Conservation (phyloP, 352 stramenopile genomes). For the Phytopythium boreale region DNA sequence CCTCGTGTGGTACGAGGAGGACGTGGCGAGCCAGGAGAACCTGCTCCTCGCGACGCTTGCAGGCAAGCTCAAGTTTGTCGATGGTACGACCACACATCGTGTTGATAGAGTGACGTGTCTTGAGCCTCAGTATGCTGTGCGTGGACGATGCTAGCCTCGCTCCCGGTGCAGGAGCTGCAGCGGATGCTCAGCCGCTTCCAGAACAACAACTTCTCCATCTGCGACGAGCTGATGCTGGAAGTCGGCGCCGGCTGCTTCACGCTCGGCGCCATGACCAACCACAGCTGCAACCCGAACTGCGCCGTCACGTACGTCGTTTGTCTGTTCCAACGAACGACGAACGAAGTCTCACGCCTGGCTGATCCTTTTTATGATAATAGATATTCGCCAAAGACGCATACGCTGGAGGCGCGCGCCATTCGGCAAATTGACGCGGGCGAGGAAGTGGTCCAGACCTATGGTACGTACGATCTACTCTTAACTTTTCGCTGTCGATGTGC, state of each 20-base stretch:
- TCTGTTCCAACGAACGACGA: background rate
- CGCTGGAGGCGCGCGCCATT: constrained; percentile 56
- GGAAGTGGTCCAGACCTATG: constrained; percentile 68
- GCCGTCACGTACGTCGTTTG: constrained; percentile 45
- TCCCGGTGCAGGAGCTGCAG: constrained; percentile 37
- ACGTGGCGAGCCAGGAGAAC: constrained; percentile 46
- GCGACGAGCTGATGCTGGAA: constrained; percentile 52
- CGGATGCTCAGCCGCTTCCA: constrained; percentile 69
- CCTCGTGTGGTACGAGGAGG: constrained; percentile 57
- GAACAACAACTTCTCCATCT: constrained; percentile 82
- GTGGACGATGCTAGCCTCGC: background rate
- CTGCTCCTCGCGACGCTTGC: constrained; percentile 41
- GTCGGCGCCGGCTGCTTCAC: constrained; percentile 61
- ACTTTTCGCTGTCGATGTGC: background rate
- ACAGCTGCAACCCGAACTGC: constrained; percentile 72
- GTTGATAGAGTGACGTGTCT: background rate
- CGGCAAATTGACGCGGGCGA: constrained; percentile 36
- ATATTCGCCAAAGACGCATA: constrained; percentile 40
- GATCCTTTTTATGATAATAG: constrained; percentile 14
- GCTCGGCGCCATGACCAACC: constrained; percentile 72
- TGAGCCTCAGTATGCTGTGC: background rate
- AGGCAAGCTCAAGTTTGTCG: constrained; percentile 51
- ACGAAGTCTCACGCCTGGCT: background rate
- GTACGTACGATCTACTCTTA: constrained; percentile 20
- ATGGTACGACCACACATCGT: constrained; percentile 14